Base-by-base conservation (phyloP, 352 stramenopile species). In the Thraustochytrium aureum region DNA sequence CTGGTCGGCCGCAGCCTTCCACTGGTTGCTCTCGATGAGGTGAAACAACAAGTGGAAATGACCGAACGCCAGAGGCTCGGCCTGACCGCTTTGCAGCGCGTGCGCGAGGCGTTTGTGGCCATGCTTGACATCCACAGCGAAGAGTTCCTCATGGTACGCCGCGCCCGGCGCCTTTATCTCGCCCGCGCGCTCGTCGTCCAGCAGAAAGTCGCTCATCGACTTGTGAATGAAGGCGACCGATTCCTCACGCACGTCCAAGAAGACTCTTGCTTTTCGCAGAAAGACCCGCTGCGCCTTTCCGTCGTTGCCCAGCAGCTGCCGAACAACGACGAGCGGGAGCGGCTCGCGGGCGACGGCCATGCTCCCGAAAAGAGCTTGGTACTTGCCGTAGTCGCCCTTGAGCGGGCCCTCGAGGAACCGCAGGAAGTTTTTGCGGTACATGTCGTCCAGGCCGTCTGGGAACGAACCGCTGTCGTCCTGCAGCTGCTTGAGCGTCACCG, bases 141-240 rank as follows among this genome's bases (percentile, higher is more conserved):
- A n/a, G n/a, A n/a, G n/a, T n/a, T n/a, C n/a, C n/a, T n/a, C n/a
- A n/a, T n/a, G n/a, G n/a, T n/a, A n/a, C n/a, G n/a, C n/a, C n/a
- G n/a, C n/a, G n/a, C n/a, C n/a, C n/a, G n/a, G n/a, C n/a, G n/a
- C n/a, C n/a, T n/a, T n/a, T n/a, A n/a, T n/a, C n/a, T n/a, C n/a
- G n/a, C n/a, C n/a, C n/a, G n/a, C n/a, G n/a, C n/a, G n/a, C n/a
- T n/a, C n/a, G n/a, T n/a, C n/a, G n/a, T n/a, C n/a, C n/a, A 92
- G 43, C 43, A 69, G 61, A 14, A 45, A 69, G n/a, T 69, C 61
- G 6, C 22, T 5, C 61, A 69, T 69, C 12, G 26, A 37, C 61
- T 69, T 69, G 39, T 69, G 61, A 10, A 69, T 26, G 6, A 69
- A 69, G 61, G 37, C 3, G 10, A 69, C 1, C n/a, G n/a, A n/a